Percentiles rank a stretch among this genome's conserved stretches.
phyloP scores from a whole-genome alignment of 345 rosid species.

The Psidium friedrichsthalianum region DNA sequence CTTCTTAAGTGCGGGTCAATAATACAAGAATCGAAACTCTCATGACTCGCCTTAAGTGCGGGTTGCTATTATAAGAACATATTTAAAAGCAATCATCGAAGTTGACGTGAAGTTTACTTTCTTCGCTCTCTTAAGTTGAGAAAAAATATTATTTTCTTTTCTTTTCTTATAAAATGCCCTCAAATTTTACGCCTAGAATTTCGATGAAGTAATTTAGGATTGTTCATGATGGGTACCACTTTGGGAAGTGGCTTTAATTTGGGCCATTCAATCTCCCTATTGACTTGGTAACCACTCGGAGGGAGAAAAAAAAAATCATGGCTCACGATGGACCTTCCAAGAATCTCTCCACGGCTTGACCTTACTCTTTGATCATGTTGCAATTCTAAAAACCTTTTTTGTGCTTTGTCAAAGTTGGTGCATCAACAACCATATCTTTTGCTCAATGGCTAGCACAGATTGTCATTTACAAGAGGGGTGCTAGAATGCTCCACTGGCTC shows the following conservation, averaged over 20 bases:
- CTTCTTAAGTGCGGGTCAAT: no score
- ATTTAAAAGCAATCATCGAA: no score
- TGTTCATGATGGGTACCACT: conserved; percentile 5
- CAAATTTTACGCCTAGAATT: no score
- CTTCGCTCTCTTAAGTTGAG: no score
- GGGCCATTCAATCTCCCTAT: conserved; percentile 36
- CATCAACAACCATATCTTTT: background rate
- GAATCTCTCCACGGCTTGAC: conserved; percentile 3
- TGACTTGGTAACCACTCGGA: conserved; percentile 40
- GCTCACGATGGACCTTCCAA: background rate
- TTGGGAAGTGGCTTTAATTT: conserved; percentile 28
- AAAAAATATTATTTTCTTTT: no score
- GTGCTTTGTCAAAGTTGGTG: background rate
- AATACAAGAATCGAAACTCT: no score
- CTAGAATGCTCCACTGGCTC: background rate
- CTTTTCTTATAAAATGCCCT: no score
- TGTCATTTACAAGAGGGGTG: background rate
- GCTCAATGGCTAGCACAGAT: background rate
- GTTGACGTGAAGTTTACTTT: no score
- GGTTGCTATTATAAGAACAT: no score
- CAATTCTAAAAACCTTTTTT: background rate
- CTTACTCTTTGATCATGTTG: conserved; percentile 1
- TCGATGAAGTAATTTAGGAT: no score
- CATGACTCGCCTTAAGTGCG: rapidly evolving
- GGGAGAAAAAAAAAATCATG: conserved; percentile 5